phyloP scores from a whole-genome alignment of 768 basidiomycete species.

The Tulasnella sp. region DNA sequence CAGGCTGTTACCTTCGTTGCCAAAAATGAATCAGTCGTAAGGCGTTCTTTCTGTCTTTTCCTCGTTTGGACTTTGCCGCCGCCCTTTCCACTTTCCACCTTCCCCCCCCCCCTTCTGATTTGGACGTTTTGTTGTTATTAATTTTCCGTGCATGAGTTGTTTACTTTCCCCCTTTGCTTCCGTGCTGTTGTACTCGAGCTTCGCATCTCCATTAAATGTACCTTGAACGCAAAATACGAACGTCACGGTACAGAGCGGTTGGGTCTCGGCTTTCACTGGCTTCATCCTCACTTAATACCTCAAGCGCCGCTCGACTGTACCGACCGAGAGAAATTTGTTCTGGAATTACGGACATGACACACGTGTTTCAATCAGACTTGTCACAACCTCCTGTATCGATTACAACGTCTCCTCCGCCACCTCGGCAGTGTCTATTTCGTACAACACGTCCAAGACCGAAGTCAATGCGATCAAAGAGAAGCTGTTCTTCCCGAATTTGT shows the following conservation, averaged over 20 bases:
- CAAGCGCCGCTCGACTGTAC: too few species aligned
- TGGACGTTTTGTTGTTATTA: background rate
- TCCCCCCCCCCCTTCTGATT: background rate
- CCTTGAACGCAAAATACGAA: background rate
- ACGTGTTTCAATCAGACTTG: background rate
- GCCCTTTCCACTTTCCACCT: background rate
- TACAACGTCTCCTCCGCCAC: too few species aligned
- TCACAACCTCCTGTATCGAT: background rate
- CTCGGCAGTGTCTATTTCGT: background rate
- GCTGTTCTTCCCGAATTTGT: constrained; percentile 38
- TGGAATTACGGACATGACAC: too few species aligned
- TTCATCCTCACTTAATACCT: background rate
- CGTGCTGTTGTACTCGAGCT: background rate
- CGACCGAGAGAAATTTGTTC: too few species aligned
- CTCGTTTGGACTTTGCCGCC: background rate
- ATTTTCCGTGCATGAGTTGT: background rate
- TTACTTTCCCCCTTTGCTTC: background rate
- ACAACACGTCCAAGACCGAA: constrained; percentile 38
- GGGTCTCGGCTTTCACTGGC: too few species aligned
- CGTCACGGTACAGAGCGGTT: background rate
- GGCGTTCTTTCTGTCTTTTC: background rate
- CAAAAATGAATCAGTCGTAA: background rate
- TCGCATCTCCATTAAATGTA: background rate
- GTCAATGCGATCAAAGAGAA: constrained; percentile 61
- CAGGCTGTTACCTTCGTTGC: background rate